These are phyloP conservation scores for Pseudogymnoascus sp. DNA, from an alignment of 2,329 filamentous ascomycete genomes.

Conservation along the genomic window DNA sequence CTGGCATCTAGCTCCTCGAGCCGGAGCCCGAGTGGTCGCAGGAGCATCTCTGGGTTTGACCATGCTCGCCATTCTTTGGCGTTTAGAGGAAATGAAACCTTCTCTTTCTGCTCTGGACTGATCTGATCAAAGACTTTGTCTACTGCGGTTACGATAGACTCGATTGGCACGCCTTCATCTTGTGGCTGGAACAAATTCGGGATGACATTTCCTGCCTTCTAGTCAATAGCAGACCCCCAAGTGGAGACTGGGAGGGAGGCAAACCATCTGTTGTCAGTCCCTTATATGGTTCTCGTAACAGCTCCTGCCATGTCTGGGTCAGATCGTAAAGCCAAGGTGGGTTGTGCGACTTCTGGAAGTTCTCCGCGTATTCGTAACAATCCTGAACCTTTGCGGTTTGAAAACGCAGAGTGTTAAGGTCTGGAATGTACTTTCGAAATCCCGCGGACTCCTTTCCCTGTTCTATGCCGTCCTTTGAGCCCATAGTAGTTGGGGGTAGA, in stretches of 20 bases:
- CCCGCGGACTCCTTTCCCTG: slow-evolving; percentile 20
- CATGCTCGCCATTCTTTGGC: slow-evolving; percentile 27
- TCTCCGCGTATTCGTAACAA: slow-evolving; percentile 53
- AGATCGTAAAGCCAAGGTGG: slow-evolving; percentile 62
- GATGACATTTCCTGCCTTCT: slow-evolving; percentile 42
- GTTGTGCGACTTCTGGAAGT: slow-evolving; percentile 49
- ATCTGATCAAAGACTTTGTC: slow-evolving; percentile 12
- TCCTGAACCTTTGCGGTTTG: slow-evolving; percentile 55
- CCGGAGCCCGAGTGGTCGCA: slow-evolving; percentile 12
- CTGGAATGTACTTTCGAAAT: slow-evolving; percentile 56
- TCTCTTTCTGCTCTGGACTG: slow-evolving; percentile 9
- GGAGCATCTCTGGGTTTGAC: slow-evolving; percentile 18
- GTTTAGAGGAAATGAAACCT: slow-evolving; percentile 54
- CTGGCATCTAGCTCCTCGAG: slow-evolving; percentile 12
- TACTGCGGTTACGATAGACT: slow-evolving; percentile 43
- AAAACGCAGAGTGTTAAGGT: slow-evolving; percentile 55
- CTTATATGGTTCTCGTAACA: slow-evolving; percentile 36
- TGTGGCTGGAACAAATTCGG: slow-evolving; percentile 14
- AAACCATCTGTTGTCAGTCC: slow-evolving; percentile 27
- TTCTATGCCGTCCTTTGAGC: not conserved
- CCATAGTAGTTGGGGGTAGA: not conserved
- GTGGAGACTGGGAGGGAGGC: slow-evolving; percentile 30
- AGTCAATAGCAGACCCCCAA: slow-evolving; percentile 47
- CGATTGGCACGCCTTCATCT: slow-evolving; percentile 22
- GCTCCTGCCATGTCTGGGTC: slow-evolving; percentile 64